Evolutionary conservation across 352 stramenopile species (phyloP).

Genomic region (Phytophthora chlamydospora): DNA sequence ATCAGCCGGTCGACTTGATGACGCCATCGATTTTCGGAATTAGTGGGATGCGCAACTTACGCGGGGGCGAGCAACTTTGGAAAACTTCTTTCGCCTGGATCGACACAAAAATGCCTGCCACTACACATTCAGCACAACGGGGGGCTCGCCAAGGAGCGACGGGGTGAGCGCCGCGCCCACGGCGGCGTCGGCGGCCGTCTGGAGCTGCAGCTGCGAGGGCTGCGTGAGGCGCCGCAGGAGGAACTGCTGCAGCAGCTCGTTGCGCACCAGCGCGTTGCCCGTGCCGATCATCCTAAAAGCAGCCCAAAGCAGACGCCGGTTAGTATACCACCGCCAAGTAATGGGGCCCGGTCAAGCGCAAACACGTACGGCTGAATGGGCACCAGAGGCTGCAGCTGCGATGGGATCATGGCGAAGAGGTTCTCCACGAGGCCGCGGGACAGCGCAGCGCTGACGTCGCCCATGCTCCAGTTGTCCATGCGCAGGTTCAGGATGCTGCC

Average conservation of each 20-base stretch:
- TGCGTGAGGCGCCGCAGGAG: constrained; percentile 44
- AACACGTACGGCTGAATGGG: constrained; percentile 48
- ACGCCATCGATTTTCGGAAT: too few relatives aligned
- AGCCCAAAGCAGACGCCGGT: constrained; percentile 1
- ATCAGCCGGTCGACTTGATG: too few relatives aligned
- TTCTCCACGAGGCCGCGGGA: constrained; percentile 73
- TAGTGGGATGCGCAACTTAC: too few relatives aligned
- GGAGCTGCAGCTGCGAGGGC: constrained; percentile 40
- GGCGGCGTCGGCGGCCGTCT: constrained; percentile 59
- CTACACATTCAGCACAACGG: constrained; percentile 21
- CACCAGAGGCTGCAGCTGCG: constrained; percentile 39
- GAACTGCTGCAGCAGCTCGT: constrained; percentile 65
- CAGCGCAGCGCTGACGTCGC: constrained; percentile 74
- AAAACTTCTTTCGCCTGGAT: too few relatives aligned
- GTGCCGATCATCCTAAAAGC: constrained; percentile 78
- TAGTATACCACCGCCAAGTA: background rate
- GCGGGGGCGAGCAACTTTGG: too few relatives aligned
- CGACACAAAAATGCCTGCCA: too few relatives aligned
- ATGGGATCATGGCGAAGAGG: constrained; percentile 71
- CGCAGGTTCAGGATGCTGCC: constrained; percentile 55
- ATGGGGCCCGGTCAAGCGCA: background rate
- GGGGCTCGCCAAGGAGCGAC: constrained; percentile 26
- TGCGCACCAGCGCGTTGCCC: constrained; percentile 72
- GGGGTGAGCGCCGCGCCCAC: constrained; percentile 58
- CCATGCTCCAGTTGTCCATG: constrained; percentile 74